Evolutionary conservation across 2,329 filamentous ascomycete genomes (phyloP).

Genomic region (Trichophyton rubrum): DNA sequence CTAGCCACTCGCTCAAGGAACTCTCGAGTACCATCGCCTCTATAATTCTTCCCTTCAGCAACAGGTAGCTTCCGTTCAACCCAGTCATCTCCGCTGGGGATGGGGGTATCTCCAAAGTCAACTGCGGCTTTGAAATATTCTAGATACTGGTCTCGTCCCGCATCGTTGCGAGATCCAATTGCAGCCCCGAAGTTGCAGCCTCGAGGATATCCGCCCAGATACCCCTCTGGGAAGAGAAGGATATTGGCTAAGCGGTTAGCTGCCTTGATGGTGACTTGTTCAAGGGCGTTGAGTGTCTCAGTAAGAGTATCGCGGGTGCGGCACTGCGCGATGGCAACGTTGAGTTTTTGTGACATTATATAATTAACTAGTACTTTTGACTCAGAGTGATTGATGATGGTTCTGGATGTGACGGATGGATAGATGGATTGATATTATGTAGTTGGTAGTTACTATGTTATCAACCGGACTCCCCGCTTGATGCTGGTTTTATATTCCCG

Average conservation of each 20-base stretch:
- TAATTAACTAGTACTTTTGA: background rate
- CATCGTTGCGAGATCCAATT: constrained; percentile 54
- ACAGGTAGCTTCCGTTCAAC: constrained; percentile 47
- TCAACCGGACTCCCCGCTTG: no score
- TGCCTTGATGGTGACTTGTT: constrained; percentile 51
- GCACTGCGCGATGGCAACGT: constrained; percentile 36
- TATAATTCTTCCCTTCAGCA: constrained; percentile 38
- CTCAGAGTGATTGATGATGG: background rate
- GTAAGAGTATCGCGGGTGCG: constrained; percentile 31
- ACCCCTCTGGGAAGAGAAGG: constrained; percentile 83
- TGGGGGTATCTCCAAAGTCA: constrained; percentile 68
- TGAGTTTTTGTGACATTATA: constrained; percentile 31
- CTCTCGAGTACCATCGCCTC: constrained; percentile 69
- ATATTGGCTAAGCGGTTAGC: constrained; percentile 50
- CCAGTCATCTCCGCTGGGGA: constrained; percentile 62
- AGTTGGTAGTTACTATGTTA: no score
- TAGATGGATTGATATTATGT: no score
- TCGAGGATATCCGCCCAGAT: constrained; percentile 81
- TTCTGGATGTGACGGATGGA: background rate
- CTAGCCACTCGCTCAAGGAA: constrained; percentile 61
- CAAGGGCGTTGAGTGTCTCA: constrained; percentile 55
- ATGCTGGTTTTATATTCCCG: no score
- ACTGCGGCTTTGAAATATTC: constrained; percentile 66
- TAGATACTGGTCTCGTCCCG: constrained; percentile 70
- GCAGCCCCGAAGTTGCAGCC: constrained; percentile 64